phyloP scores from a whole-genome alignment of 768 basidiomycete genomes.

The Strobilomyces echinocephalus region DNA sequence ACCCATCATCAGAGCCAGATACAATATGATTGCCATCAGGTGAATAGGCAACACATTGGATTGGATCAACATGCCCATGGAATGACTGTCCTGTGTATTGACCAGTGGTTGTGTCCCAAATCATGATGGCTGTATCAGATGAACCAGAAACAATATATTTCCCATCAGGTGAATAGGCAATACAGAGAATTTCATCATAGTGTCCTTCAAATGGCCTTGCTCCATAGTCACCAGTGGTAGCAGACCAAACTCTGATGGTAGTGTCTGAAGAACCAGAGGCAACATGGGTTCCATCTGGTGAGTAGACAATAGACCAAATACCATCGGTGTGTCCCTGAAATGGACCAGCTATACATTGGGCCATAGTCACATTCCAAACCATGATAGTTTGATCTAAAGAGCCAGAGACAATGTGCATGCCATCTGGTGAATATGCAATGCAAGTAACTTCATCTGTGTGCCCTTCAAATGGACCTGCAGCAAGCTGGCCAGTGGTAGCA shows the following conservation, averaged over 20 bases:
- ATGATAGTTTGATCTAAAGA: neutral
- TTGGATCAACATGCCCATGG: neutral
- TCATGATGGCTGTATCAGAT: too few relatives aligned
- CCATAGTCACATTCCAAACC: neutral
- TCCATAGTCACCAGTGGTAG: neutral
- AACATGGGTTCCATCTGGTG: neutral
- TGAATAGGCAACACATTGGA: neutral
- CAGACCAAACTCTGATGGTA: neutral
- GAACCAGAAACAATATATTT: neutral
- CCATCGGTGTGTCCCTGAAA: too few relatives aligned
- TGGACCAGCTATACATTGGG: too few relatives aligned
- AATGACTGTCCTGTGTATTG: neutral
- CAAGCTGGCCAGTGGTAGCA: too few relatives aligned
- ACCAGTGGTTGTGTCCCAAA: too few relatives aligned
- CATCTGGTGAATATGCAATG: too few relatives aligned
- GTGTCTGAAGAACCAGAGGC: too few relatives aligned
- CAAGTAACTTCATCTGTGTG: too few relatives aligned
- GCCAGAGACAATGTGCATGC: too few relatives aligned
- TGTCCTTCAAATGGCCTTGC: too few relatives aligned
- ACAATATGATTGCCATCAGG: neutral
- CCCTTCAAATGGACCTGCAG: too few relatives aligned
- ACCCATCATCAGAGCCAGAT: neutral
- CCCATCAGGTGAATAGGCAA: constrained; percentile 6
- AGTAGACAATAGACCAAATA: neutral
- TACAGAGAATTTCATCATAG: neutral